Conservation (phyloP, 2,329 filamentous ascomycete genomes). For the Diaporthe caulivora region DNA sequence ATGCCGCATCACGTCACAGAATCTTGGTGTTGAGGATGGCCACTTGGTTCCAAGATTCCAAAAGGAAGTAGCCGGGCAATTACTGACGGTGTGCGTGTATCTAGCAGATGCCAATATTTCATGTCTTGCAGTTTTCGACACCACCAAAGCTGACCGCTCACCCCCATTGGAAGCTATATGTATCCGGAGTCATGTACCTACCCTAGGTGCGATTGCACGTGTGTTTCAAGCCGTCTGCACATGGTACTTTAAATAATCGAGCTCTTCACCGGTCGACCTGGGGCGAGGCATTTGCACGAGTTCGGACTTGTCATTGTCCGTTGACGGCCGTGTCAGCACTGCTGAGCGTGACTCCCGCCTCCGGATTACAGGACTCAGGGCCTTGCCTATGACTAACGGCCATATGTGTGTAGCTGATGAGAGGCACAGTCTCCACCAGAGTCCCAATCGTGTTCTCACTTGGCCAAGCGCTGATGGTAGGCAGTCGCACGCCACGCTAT, state of each 20-base stretch:
- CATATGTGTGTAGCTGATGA: not conserved
- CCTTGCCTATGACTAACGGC: not conserved
- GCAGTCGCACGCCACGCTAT: not conserved
- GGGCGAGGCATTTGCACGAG: not conserved
- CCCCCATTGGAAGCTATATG: no score
- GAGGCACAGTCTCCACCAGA: not conserved
- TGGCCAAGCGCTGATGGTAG: not conserved
- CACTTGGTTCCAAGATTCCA: not conserved
- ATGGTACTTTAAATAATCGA: no score
- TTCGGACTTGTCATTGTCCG: constrained; percentile 8
- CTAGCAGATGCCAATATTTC: no score
- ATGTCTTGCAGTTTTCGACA: no score
- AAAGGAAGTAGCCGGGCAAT: no score
- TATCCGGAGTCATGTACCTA: not conserved
- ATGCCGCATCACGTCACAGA: constrained; percentile 30
- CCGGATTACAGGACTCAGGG: not conserved
- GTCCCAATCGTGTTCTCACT: no score
- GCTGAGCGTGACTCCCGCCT: not conserved
- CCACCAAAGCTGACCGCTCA: not conserved
- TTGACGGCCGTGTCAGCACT: not conserved
- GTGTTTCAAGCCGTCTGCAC: not conserved
- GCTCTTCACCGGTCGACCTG: not conserved
- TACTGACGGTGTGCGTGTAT: not conserved
- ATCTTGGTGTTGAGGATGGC: constrained; percentile 3
- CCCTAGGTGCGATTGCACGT: no score